phyloP scores from a whole-genome alignment of 768 basidiomycete genomes.

The Phanerodontia chrysosporium region DNA sequence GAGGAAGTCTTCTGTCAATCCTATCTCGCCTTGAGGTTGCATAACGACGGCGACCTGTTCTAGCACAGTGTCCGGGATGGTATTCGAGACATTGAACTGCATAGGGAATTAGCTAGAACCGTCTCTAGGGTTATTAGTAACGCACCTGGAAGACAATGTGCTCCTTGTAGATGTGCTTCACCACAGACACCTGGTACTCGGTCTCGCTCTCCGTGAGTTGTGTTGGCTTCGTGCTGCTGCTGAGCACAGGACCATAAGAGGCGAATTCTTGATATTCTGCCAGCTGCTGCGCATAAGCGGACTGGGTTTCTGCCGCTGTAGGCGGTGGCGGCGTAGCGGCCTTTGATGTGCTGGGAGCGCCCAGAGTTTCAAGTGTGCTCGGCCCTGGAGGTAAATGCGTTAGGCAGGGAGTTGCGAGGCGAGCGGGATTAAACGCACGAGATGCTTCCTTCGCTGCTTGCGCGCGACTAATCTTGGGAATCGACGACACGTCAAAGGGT shows the following conservation, averaged over 20 bases:
- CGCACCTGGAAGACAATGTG: constrained; percentile 95
- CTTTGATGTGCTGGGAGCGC: constrained; percentile 61
- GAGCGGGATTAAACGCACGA: constrained; percentile 47
- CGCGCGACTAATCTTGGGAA: constrained; percentile 92
- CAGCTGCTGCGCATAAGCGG: constrained; percentile 82
- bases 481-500: constrained; percentile 78
- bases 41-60: constrained; percentile 94
- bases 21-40: constrained; percentile 71
- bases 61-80: constrained; percentile 89
- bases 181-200: constrained; percentile 94
- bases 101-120: background rate
- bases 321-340: constrained; percentile 63
- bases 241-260: constrained; percentile 80
- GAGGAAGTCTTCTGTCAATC: constrained; percentile 90
- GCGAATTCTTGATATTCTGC: constrained; percentile 82
- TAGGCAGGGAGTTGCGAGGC: background rate
- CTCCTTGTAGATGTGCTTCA: constrained; percentile 95
- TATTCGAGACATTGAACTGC: constrained; percentile 97
- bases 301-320: constrained; percentile 85
- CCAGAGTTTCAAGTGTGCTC: constrained; percentile 81
- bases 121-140: background rate
- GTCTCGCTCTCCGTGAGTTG: constrained; percentile 96
- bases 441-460: constrained; percentile 87
- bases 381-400: constrained; percentile 47
- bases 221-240: constrained; percentile 73